These are phyloP conservation scores for Paecilomyces sp. DNA, from an alignment of 2,329 filamentous ascomycete genomes.

Conservation along the genomic window DNA sequence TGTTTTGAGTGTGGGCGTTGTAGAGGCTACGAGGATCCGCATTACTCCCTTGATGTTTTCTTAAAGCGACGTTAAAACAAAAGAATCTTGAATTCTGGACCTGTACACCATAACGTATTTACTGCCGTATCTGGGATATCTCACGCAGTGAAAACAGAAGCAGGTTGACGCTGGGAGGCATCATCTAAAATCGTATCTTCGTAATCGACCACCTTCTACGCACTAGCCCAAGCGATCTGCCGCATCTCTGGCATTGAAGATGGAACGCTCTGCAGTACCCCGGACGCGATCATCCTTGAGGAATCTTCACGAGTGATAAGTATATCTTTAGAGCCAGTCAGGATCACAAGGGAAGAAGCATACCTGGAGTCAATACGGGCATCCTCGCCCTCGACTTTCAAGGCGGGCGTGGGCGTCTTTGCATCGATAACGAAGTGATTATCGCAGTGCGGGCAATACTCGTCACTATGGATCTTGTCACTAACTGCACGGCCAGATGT, in stretches of 20 bases:
- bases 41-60: constrained; percentile 12
- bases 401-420: constrained; percentile 68
- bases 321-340: not conserved
- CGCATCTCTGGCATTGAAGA: constrained; percentile 69
- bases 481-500: not conserved
- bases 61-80: not conserved
- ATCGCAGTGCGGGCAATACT: constrained; percentile 98
- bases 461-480: constrained; percentile 53
- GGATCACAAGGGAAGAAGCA: constrained; percentile 5
- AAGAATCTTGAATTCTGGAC: not conserved
- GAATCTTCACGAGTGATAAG: constrained; percentile 54
- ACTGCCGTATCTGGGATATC: not conserved
- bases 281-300: constrained; percentile 80
- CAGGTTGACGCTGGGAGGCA: not conserved
- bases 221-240: constrained; percentile 67
- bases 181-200: constrained; percentile 20
- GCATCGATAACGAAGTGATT: constrained; percentile 97
- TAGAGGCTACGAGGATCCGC: constrained; percentile 8
- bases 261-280: constrained; percentile 52
- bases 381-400: constrained; percentile 89
- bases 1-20: constrained; percentile 2
- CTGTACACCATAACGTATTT: not conserved
- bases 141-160: not conserved
- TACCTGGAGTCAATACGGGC: constrained; percentile 69
- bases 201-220: not conserved